A percentile compares a stretch with the other conserved stretches of the same genome.
Evolutionary conservation across 768 basidiomycete species (phyloP).

Genomic region (Hemileccinum impolitum): DNA sequence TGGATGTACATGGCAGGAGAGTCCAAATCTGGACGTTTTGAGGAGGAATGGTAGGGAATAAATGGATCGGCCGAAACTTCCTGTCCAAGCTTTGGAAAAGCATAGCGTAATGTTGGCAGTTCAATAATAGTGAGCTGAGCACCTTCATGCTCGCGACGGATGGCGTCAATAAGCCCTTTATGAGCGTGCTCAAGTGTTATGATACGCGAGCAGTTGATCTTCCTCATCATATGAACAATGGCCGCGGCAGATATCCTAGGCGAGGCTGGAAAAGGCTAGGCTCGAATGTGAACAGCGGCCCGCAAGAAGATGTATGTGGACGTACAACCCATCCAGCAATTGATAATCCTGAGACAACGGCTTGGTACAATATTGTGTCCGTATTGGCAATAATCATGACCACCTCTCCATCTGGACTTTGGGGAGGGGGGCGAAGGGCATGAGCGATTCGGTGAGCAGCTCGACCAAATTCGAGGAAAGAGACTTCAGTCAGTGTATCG

Average conservation of each 20-base stretch:
- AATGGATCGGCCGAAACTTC: conserved; percentile 25
- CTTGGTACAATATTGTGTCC: conserved; percentile 29
- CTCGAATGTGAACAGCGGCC: not conserved
- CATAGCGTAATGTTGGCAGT: conserved; percentile 17
- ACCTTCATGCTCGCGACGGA: not conserved
- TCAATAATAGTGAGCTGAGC: conserved; percentile 12
- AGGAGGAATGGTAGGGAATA: conserved; percentile 11
- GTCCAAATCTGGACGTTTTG: conserved; percentile 25
- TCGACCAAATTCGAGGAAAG: conserved; percentile 26
- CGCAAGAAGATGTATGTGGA: conserved; percentile 4
- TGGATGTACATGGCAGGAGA: conserved; percentile 44
- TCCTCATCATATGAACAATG: conserved; percentile 18
- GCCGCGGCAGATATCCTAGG: conserved; percentile 21
- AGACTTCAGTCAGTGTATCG: conserved; percentile 15
- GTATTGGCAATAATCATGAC: conserved; percentile 32
- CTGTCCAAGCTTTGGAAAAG: conserved; percentile 40
- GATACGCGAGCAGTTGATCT: conserved; percentile 18
- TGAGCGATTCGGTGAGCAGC: conserved; percentile 32
- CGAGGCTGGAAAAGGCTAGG: conserved; percentile 24
- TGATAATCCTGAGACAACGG: conserved; percentile 21
- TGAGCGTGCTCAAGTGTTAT: conserved; percentile 19
- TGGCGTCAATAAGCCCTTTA: conserved; percentile 9
- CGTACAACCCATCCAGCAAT: conserved; percentile 5
- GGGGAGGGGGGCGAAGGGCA: conserved; percentile 16
- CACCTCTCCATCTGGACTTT: conserved; percentile 22